A percentile compares a stretch with the other conserved stretches of the same genome.
Conservation (phyloP, 225 moss, liverwort and hornwort species). For the Lunularia cruciata region DNA sequence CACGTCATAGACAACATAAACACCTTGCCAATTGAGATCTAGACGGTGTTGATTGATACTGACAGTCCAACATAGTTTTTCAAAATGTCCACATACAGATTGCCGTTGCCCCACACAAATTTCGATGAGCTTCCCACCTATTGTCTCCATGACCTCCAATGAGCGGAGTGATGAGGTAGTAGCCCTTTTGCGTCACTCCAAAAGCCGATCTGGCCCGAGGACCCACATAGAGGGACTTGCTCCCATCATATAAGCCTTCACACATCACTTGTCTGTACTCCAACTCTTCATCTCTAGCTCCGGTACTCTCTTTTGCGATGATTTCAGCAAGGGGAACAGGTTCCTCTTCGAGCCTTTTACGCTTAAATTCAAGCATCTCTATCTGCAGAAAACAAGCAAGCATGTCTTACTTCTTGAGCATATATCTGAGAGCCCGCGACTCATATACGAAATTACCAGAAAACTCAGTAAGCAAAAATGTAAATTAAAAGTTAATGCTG, state of each 20-base stretch:
- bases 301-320: slow-evolving; percentile 2
- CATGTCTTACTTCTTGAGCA: not conserved
- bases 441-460: too few species aligned
- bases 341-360: slow-evolving; percentile 75
- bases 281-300: slow-evolving; percentile 36
- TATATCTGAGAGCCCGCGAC: too few species aligned
- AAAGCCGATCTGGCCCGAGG: slow-evolving; percentile 79
- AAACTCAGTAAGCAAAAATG: too few species aligned
- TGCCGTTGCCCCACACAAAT: not conserved
- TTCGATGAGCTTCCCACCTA: slow-evolving; percentile 52
- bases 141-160: slow-evolving; percentile 39
- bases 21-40: too few species aligned
- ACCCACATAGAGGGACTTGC: slow-evolving; percentile 82
- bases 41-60: not conserved
- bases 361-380: slow-evolving; percentile 72
- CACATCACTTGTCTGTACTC: slow-evolving; percentile 81
- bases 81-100: not conserved
- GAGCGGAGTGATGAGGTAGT: slow-evolving; percentile 73
- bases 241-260: slow-evolving; percentile 70
- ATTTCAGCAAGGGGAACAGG: slow-evolving; percentile 56
- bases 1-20: not conserved
- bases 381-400: slow-evolving; percentile 53
- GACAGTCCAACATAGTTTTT: not conserved
- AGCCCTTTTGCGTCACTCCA: slow-evolving; percentile 90
- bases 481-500: too few species aligned